Base-by-base conservation (phyloP, 2,329 filamentous ascomycete species). In the Penicillium sp. region DNA sequence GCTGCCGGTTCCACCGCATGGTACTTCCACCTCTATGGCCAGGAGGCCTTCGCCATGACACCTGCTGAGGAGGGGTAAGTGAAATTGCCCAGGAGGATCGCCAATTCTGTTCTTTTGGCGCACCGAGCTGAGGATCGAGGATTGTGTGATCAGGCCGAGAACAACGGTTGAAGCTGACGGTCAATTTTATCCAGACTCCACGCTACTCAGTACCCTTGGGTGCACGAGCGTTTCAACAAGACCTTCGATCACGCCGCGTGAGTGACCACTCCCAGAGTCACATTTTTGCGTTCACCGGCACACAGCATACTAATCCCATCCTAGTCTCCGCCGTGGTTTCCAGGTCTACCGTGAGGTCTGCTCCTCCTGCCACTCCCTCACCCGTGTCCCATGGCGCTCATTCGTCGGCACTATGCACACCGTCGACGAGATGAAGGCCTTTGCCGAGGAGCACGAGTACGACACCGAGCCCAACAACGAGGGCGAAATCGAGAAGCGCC, bases 301-400 rank as follows among this genome's bases (percentile, higher is more conserved):
- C 19, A 18, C 41, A 23, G 16, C 23, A 9, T 43, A 50, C 46
- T 54, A 38, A 54, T 34, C n/a, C 32, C 11, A n/a, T 39, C 27
- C 26, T 36, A 96, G 92, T 70, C 91, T 99, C 65, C 94, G 94
- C 77, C 92, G 94, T 81, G 94, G 94, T 79, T 99, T 97, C 86
- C 92, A 96, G 81, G 94, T 99, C 74, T 99, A 99, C 84, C 91
- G 88, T 67, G 94, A 99, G 81, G 94, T 99, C 71, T 99, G 94
- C 84, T 86, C 92, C 59, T 91, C 91, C 68, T 99, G 94, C 85
- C 94, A 99, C 84, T 99, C 94, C 61, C 87, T 99, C 61, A 87
- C 82, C 78, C 90, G 94, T 81, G 86, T 99, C 56, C 93, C 94
- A 57, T 99, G 95, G 85, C 91, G 94, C 76, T 73, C 89, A 55